phyloP scores from a whole-genome alignment of 306 rosid species.

The Vigna reflexopilosa region DNA sequence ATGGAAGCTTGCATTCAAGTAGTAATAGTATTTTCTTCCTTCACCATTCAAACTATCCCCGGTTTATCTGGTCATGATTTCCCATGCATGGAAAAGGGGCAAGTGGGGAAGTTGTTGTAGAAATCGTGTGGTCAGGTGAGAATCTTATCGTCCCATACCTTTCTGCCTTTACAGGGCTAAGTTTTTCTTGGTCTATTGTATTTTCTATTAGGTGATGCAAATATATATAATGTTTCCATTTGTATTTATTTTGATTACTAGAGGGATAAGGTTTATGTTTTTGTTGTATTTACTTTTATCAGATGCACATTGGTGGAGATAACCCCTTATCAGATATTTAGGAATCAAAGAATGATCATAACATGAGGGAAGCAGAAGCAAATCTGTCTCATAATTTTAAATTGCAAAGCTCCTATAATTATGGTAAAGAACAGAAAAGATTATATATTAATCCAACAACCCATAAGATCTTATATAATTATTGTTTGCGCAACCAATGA shows the following conservation, averaged over 20 bases:
- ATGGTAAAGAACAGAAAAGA: background rate
- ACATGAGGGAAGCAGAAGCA: background rate
- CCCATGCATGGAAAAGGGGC: background rate
- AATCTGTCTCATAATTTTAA: background rate
- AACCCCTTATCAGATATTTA: background rate
- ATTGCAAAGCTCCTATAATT: background rate
- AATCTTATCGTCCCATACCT: slow-evolving; percentile 1
- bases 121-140: background rate
- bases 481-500: too few relatives aligned
- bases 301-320: background rate
- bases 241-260: background rate
- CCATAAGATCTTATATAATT: background rate
- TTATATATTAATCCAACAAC: background rate
- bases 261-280: background rate
- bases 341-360: background rate
- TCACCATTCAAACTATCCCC: background rate
- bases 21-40: slow-evolving; percentile 39
- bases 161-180: background rate
- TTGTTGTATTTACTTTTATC: background rate
- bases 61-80: slow-evolving; percentile 30
- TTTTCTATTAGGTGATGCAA: slow-evolving; percentile 7
- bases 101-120: slow-evolving; percentile 1
- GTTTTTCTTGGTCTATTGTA: slow-evolving; percentile 1
- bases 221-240: background rate
- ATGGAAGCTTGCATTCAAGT: slow-evolving; percentile 82